A percentile compares a stretch with the other conserved stretches of the same genome.
phyloP scores from a whole-genome alignment of 768 basidiomycete genomes.

The Hysterangium stoloniferum region DNA sequence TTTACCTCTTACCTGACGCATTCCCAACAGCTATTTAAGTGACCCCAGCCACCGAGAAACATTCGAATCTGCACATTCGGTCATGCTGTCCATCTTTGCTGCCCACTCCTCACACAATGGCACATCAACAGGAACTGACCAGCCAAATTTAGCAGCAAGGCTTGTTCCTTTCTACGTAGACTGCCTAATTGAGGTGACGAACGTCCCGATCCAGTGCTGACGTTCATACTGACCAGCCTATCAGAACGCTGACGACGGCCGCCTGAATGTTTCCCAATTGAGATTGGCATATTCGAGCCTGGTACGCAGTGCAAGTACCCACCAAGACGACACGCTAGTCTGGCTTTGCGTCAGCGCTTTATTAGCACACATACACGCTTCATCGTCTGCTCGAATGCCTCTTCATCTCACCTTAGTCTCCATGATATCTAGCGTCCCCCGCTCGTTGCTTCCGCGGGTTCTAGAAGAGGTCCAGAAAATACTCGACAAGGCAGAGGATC shows the following conservation, averaged over 20 bases:
- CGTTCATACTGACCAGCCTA: background rate
- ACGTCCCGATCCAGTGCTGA: conserved; percentile 7
- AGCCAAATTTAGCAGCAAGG: conserved; percentile 38
- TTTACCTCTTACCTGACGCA: conserved; percentile 8
- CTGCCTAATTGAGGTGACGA: conserved; percentile 66
- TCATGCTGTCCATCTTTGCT: conserved; percentile 67
- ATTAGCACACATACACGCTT: conserved; percentile 35
- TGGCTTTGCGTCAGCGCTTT: conserved; percentile 62
- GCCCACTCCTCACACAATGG: conserved; percentile 37
- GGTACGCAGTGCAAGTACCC: conserved; percentile 49
- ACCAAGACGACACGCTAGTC: conserved; percentile 40
- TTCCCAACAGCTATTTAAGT: conserved; percentile 44
- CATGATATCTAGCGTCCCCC: conserved; percentile 53
- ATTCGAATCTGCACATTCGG: conserved; percentile 86
- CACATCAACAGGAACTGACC: conserved; percentile 16
- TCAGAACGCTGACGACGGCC: conserved; percentile 60
- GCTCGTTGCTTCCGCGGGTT: conserved; percentile 44
- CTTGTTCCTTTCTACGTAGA: conserved; percentile 69
- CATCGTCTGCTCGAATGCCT: conserved; percentile 18
- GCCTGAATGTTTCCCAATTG: conserved; percentile 57
- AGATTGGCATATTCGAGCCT: conserved; percentile 69
- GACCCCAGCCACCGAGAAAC: conserved; percentile 56
- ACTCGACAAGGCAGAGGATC: conserved; percentile 20
- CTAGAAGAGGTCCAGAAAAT: conserved; percentile 40
- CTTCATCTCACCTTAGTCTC: conserved; percentile 62